These are phyloP conservation scores for Didymella lethalis DNA, from an alignment of 2,329 filamentous ascomycete genomes.

Conservation along the genomic window DNA sequence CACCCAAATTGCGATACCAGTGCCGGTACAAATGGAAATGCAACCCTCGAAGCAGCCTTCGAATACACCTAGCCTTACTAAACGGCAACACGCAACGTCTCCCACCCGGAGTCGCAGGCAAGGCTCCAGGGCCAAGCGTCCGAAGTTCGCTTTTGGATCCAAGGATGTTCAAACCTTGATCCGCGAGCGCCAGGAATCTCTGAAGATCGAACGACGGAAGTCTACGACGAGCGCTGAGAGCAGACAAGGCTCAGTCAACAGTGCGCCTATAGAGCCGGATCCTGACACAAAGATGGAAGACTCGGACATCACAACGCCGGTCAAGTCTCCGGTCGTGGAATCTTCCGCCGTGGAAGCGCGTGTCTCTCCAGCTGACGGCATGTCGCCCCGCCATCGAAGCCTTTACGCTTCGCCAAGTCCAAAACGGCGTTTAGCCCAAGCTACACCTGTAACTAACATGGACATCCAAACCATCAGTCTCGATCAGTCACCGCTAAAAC, in stretches of 20 bases:
- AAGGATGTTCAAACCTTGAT: not conserved
- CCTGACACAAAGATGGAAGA: conserved; percentile 21
- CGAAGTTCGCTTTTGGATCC: conserved; percentile 29
- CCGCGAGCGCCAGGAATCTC: not conserved
- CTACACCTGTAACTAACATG: not conserved
- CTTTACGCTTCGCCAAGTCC: conserved; percentile 29
- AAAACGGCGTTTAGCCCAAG: not conserved
- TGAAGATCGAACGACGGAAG: conserved; percentile 19
- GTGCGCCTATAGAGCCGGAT: not conserved
- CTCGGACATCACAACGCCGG: not conserved
- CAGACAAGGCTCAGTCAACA: conserved; percentile 7
- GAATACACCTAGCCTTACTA: conserved; percentile 18
- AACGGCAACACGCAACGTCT: conserved; percentile 36
- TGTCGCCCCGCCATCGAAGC: conserved; percentile 33
- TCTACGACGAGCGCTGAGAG: conserved; percentile 27
- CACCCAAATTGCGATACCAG: not conserved
- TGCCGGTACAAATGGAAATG: not conserved
- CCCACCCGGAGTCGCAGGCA: conserved; percentile 29
- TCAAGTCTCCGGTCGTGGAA: not conserved
- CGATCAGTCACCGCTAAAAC: not conserved
- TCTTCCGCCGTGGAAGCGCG: not conserved
- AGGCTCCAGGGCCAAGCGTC: conserved; percentile 29
- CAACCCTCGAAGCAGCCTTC: not conserved
- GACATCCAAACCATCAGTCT: not conserved
- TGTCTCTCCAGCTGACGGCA: not conserved